Evolutionary conservation across 2,329 filamentous ascomycete genomes (phyloP).

Genomic region (Clonostachys rosea): DNA sequence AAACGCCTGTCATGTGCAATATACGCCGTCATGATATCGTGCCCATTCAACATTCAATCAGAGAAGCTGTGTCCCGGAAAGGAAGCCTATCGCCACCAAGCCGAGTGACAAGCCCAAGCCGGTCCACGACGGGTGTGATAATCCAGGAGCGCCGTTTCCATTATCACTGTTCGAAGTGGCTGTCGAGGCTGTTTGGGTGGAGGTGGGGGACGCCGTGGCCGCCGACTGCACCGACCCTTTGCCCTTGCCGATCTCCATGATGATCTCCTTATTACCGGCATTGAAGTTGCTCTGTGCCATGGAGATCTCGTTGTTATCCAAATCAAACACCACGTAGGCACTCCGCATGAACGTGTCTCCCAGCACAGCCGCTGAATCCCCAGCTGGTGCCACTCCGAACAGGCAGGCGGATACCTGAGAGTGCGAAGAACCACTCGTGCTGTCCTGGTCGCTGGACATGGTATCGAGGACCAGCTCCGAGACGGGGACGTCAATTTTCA

Average conservation of each 20-base stretch:
- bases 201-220: conserved; percentile 27
- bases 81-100: too few species aligned
- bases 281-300: conserved; percentile 65
- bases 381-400: conserved; percentile 60
- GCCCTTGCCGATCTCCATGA: conserved; percentile 52
- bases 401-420: conserved; percentile 51
- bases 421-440: conserved; percentile 17
- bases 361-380: conserved; percentile 51
- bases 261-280: conserved; percentile 35
- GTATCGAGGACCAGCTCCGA: conserved; percentile 55
- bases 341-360: conserved; percentile 73
- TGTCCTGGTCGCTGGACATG: conserved; percentile 8
- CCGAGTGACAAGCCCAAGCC: too few species aligned
- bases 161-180: neutral
- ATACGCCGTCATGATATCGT: too few species aligned
- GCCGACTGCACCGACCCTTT: conserved; percentile 47
- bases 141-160: neutral
- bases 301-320: conserved; percentile 67
- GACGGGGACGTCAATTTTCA: conserved; percentile 48
- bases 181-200: too few species aligned
- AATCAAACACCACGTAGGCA: conserved; percentile 72
- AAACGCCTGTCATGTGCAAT: too few species aligned
- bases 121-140: too few species aligned
- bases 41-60: too few species aligned
- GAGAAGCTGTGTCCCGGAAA: too few species aligned